A percentile compares a stretch with the other conserved stretches of the same genome.
Evolutionary conservation across 164 flowering plant genomes (phyloP).

Genomic region (Houttuynia cordata): DNA sequence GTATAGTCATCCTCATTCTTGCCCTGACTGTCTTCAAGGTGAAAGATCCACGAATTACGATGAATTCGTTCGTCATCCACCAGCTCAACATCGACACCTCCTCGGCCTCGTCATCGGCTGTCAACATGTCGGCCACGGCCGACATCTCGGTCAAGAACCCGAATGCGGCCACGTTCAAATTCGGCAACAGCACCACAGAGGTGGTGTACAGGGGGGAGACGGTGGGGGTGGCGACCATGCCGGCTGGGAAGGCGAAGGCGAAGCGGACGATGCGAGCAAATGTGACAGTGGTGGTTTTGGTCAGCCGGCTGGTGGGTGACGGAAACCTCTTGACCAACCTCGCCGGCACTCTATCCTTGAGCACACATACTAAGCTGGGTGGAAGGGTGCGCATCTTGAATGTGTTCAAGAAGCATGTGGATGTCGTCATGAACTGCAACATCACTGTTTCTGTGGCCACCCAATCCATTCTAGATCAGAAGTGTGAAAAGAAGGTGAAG

Average conservation of each 20-base stretch:
- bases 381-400: conserved; percentile 43
- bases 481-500: conserved; percentile 36
- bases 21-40: conserved; percentile 35
- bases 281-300: conserved; percentile 34
- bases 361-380: conserved; percentile 32
- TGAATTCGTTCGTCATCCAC: conserved; percentile 9
- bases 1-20: conserved; percentile 19
- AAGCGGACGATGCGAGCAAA: conserved; percentile 26
- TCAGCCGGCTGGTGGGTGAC: conserved; percentile 17
- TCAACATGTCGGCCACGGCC: conserved; percentile 17
- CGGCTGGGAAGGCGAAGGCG: conserved; percentile 29
- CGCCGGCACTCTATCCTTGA: conserved; percentile 28
- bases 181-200: conserved; percentile 17
- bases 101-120: neutral
- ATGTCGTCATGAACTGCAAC: conserved; percentile 53
- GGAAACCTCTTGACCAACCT: conserved; percentile 23
- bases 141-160: conserved; percentile 31
- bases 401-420: conserved; percentile 30
- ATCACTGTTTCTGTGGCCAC: conserved; percentile 25
- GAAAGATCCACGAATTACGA: conserved; percentile 22
- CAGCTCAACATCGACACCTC: neutral
- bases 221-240: conserved; percentile 28
- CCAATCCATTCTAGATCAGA: conserved; percentile 25
- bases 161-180: conserved; percentile 36
- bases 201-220: conserved; percentile 18